Percentiles rank a stretch among this genome's conserved stretches.
These are phyloP conservation scores for Chlamydomonas sp. DNA, from an alignment of 139 green algal species.

Conservation along the genomic window DNA sequence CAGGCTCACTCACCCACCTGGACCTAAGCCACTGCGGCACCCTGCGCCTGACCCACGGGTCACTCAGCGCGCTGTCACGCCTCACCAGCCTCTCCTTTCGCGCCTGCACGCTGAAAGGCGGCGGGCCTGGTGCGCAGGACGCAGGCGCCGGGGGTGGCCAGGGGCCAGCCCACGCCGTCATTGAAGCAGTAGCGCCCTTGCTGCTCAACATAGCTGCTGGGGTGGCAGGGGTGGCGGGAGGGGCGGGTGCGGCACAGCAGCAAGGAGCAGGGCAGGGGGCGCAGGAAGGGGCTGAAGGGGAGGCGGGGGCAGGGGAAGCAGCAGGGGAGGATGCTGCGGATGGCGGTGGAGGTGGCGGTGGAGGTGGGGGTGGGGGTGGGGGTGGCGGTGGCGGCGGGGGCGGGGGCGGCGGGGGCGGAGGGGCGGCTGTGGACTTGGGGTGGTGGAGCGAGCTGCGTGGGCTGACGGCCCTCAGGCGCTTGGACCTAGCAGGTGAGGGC, in stretches of 20 bases:
- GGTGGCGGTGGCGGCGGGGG: neutral
- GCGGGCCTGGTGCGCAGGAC: neutral
- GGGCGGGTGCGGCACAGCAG: too few relatives aligned
- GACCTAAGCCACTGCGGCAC: slow-evolving; percentile 14
- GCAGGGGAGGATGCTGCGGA: neutral
- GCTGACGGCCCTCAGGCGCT: neutral
- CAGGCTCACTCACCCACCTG: slow-evolving; percentile 6
- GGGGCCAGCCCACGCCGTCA: too few relatives aligned
- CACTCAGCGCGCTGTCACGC: neutral
- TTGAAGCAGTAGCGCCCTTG: too few relatives aligned
- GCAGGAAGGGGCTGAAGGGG: neutral
- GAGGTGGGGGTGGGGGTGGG: neutral
- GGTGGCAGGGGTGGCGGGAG: too few relatives aligned
- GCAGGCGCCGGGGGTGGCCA: too few relatives aligned
- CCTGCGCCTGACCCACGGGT: slow-evolving; percentile 16
- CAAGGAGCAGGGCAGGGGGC: neutral
- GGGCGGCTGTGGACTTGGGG: neutral
- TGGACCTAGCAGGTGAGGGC: slow-evolving; percentile 16
- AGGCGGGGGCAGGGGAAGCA: neutral
- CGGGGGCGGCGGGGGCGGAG: neutral
- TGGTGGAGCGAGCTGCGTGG: neutral
- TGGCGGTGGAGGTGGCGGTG: neutral
- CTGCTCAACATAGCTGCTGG: too few relatives aligned
- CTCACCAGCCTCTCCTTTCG: slow-evolving; percentile 16
- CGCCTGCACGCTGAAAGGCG: slow-evolving; percentile 1